These are phyloP conservation scores for Geotrichum candidum DNA, from an alignment of 1,139 yeast genomes.

Conservation along the genomic window DNA sequence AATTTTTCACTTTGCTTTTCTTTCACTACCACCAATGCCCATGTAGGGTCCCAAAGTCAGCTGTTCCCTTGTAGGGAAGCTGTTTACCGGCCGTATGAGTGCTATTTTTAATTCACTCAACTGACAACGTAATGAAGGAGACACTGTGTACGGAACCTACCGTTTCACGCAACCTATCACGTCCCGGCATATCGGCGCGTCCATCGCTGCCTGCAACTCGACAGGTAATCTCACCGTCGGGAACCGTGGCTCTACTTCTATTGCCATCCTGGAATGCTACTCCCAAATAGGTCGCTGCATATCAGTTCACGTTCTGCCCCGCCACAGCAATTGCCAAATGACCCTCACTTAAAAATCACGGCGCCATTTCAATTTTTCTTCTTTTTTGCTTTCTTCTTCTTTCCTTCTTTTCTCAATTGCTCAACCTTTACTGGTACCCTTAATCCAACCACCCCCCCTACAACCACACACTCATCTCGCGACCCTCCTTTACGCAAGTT, in stretches of 20 bases:
- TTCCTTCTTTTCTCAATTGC: background rate
- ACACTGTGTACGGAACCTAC: background rate
- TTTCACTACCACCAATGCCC: background rate
- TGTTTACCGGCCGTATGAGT: background rate
- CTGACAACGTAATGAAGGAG: background rate
- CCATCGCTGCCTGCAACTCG: background rate
- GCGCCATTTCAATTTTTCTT: background rate
- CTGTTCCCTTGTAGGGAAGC: background rate
- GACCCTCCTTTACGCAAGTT: background rate
- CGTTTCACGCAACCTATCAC: background rate
- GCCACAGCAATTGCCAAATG: slow-evolving; percentile 4
- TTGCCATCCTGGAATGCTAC: background rate
- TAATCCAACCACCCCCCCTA: background rate
- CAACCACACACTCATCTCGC: background rate
- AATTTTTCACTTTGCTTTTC: background rate
- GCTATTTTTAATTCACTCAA: background rate
- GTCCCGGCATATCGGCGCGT: background rate
- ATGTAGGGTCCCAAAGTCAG: background rate
- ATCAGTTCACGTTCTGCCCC: background rate
- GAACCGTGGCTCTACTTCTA: background rate
- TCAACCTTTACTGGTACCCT: background rate
- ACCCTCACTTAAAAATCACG: background rate
- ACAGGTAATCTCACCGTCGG: background rate
- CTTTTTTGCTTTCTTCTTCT: background rate
- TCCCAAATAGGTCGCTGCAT: background rate